phyloP scores from a whole-genome alignment of 495 filamentous ascomycete species.

The Clavariopsis aquatica region DNA sequence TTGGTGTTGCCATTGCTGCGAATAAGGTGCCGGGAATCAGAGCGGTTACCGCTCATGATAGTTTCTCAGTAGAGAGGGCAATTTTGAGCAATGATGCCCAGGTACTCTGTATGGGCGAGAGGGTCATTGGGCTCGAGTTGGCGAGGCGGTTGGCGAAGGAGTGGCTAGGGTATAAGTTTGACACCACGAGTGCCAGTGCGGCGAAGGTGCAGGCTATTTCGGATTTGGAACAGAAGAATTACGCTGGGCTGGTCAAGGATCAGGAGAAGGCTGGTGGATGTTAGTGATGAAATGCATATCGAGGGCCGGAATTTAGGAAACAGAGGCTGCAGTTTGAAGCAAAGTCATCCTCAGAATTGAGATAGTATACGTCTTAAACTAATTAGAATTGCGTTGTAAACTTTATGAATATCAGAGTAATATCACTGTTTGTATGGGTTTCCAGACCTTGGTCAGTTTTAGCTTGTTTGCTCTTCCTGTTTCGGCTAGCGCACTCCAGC shows the following conservation, averaged over 20 bases:
- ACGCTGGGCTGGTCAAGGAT: slow-evolving; percentile 15
- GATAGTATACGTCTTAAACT: too few species aligned
- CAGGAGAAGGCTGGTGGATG: slow-evolving; percentile 12
- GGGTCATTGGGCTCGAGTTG: slow-evolving; percentile 78
- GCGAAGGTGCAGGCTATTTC: slow-evolving; percentile 74
- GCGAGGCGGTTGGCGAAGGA: slow-evolving; percentile 75
- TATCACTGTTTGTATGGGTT: too few species aligned
- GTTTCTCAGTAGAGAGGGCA: slow-evolving; percentile 78
- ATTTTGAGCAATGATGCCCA: slow-evolving; percentile 85
- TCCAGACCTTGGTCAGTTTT: too few species aligned
- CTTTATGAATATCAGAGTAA: too few species aligned
- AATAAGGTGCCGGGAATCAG: slow-evolving; percentile 86
- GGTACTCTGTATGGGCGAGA: slow-evolving; percentile 84
- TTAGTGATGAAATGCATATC: too few species aligned
- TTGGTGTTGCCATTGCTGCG: slow-evolving; percentile 81
- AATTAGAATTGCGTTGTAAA: too few species aligned
- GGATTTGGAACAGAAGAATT: slow-evolving; percentile 65
- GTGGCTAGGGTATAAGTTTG: slow-evolving; percentile 82
- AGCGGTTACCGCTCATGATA: slow-evolving; percentile 85
- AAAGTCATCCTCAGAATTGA: too few species aligned
- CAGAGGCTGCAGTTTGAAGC: too few species aligned
- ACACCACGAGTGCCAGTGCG: slow-evolving; percentile 68
- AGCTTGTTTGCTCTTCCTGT: too few species aligned
- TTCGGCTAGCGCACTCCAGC: too few species aligned
- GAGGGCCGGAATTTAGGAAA: too few species aligned